Evolutionary conservation across 768 basidiomycete species (phyloP), one percentile per base, ranked within the genome.

Genomic region (Podaxis sp.): DNA sequence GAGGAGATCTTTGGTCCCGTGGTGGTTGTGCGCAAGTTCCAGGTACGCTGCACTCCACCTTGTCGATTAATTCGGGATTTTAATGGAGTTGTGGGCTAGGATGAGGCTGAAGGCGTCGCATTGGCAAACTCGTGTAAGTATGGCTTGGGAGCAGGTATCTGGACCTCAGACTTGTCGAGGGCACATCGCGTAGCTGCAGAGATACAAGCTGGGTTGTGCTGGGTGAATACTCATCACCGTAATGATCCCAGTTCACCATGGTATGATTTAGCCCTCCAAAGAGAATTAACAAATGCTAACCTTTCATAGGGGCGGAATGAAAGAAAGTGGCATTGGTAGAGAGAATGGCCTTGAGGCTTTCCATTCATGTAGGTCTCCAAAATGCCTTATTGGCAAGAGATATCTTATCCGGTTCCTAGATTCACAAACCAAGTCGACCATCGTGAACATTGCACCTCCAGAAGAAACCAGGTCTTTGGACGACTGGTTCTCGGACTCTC

Each of bases 181-280:
- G 92, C 89, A 10, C 91, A 94, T 70, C 86, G 89, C 3, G 83
- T 93, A 2, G 83, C 92, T 5, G 82, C 81, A 55, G 77, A 77
- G 37, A 86, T 95, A 38, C 81, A 95, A 66, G 78, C 88, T 17
- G 93, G 93, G 4, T 69, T 95, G 33, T 89, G 91, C 50, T 95
- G 93, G 93, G 84, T 94, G 40, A 95, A 95, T 70, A 93, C 90
- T 0, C 91, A 94, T 66, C 93, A 95, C 69, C 83, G 93, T 51
- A 95, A 95, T 67, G 92, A 95, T 70, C 93, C 93, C 7, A 90
- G 89, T 65, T 93, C 90, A 36, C 92, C 93, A 44, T 95, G 93
- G 93, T 91, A 70, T 41, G n/a, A 82, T 38, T 64, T 36, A 30
- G 20, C 17, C 13, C 10, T 3, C 5, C 56, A 46, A n/a, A 33